Conservation (phyloP, 192 early-diverging fungal genomes). For the Coemansia sp. region DNA sequence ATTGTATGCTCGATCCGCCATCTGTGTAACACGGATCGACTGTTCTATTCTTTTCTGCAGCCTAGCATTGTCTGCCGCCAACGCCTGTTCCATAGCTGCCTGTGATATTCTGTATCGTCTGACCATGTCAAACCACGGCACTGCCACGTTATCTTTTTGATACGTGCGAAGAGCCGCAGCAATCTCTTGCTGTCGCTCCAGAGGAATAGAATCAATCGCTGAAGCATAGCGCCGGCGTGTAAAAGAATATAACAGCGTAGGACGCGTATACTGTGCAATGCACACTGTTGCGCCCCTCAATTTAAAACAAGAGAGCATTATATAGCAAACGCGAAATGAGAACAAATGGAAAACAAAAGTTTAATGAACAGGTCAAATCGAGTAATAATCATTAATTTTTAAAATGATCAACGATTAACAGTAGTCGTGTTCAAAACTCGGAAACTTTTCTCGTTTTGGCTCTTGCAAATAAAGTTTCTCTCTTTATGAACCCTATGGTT, state of each 20-base stretch:
- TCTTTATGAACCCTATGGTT: too few relatives aligned
- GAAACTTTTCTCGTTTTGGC: too few relatives aligned
- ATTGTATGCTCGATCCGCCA: background rate
- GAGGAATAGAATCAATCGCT: background rate
- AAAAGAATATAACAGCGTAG: background rate
- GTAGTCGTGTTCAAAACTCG: background rate
- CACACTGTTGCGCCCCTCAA: background rate
- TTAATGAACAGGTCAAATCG: background rate
- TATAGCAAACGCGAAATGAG: background rate
- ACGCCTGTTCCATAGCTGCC: background rate
- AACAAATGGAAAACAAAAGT: background rate
- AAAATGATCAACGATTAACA: background rate
- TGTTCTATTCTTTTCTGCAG: background rate
- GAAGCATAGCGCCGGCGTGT: background rate
- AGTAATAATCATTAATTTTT: slow-evolving; percentile 13
- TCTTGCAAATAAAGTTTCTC: too few relatives aligned
- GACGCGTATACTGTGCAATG: background rate
- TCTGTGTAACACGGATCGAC: background rate
- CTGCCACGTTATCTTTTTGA: background rate
- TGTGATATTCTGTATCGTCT: background rate
- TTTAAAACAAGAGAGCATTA: background rate
- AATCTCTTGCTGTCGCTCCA: background rate
- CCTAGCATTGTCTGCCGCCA: background rate
- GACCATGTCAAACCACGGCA: background rate
- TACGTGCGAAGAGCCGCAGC: background rate